Evolutionary conservation across 805 yeast genomes (phyloP).

Genomic region (Vanderwaltozyma verrucispora): DNA sequence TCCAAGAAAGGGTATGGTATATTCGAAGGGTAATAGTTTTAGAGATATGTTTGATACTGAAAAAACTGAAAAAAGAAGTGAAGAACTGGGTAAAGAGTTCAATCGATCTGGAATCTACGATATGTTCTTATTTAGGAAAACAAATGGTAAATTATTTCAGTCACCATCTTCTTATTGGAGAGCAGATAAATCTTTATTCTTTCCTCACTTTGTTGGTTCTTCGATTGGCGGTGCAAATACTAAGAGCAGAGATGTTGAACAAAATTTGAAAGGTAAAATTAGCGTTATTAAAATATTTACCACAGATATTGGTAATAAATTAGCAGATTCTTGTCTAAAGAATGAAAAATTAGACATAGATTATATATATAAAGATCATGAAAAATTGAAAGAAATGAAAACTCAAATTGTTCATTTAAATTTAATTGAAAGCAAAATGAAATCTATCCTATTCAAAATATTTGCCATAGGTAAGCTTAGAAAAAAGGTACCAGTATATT

Average conservation of each 20-base stretch:
- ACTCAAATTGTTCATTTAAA: constrained; percentile 70
- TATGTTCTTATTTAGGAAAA: constrained; percentile 52
- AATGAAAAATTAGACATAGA: constrained; percentile 22
- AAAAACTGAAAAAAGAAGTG: constrained; percentile 38
- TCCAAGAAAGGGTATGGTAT: constrained; percentile 28
- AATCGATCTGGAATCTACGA: constrained; percentile 61
- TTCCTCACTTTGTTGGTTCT: constrained; percentile 67
- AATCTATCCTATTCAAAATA: constrained; percentile 51
- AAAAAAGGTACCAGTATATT: constrained; percentile 35
- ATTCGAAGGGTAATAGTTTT: constrained; percentile 34
- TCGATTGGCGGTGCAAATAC: constrained; percentile 33
- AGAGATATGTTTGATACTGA: constrained; percentile 41
- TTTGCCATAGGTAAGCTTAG: constrained; percentile 36
- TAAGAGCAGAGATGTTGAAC: constrained; percentile 21
- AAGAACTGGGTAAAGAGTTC: constrained; percentile 50
- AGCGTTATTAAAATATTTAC: constrained; percentile 24
- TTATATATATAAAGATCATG: constrained; percentile 7
- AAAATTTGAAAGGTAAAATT: constrained; percentile 20
- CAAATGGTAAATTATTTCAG: constrained; percentile 74
- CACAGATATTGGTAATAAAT: constrained; percentile 51
- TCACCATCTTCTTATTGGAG: constrained; percentile 77
- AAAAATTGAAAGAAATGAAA: constrained; percentile 5
- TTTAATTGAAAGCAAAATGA: constrained; percentile 62
- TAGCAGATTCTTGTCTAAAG: constrained; percentile 51
- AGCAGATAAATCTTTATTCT: constrained; percentile 59